A percentile compares a stretch with the other conserved stretches of the same genome.
These are phyloP conservation scores for Aureobasidium namibiae DNA, from an alignment of 2,329 filamentous ascomycete species.

Conservation along the genomic window DNA sequence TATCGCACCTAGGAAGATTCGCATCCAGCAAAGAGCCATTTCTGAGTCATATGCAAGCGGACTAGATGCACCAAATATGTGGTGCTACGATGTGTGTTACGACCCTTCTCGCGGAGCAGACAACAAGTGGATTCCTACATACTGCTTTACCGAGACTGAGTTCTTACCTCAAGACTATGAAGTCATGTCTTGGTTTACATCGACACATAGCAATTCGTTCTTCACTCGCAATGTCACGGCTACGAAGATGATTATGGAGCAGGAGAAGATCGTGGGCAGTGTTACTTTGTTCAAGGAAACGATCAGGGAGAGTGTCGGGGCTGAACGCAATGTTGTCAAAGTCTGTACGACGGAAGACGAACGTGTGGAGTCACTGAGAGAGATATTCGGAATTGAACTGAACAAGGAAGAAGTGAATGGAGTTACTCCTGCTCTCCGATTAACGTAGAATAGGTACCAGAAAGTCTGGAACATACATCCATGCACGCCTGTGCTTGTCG, in stretches of 20 bases:
- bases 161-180: conserved; percentile 51
- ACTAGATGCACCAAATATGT: conserved; percentile 33
- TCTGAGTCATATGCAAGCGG: not conserved
- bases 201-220: conserved; percentile 30
- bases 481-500: too few species aligned
- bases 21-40: not conserved
- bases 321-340: conserved; percentile 34
- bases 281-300: conserved; percentile 36
- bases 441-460: not conserved
- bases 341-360: conserved; percentile 35
- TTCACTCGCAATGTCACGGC: conserved; percentile 27
- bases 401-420: conserved; percentile 29
- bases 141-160: conserved; percentile 40
- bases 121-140: conserved; percentile 34
- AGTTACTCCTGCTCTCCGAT: conserved; percentile 19
- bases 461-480: too few species aligned
- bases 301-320: conserved; percentile 38
- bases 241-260: conserved; percentile 32
- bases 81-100: conserved; percentile 44
- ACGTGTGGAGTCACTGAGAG: conserved; percentile 33
- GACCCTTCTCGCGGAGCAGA: conserved; percentile 40
- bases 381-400: conserved; percentile 38
- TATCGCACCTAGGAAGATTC: not conserved
- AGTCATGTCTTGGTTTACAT: conserved; percentile 49
- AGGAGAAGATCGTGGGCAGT: conserved; percentile 28